phyloP scores from a whole-genome alignment of 345 rosid species.

The Laguncularia racemosa region DNA sequence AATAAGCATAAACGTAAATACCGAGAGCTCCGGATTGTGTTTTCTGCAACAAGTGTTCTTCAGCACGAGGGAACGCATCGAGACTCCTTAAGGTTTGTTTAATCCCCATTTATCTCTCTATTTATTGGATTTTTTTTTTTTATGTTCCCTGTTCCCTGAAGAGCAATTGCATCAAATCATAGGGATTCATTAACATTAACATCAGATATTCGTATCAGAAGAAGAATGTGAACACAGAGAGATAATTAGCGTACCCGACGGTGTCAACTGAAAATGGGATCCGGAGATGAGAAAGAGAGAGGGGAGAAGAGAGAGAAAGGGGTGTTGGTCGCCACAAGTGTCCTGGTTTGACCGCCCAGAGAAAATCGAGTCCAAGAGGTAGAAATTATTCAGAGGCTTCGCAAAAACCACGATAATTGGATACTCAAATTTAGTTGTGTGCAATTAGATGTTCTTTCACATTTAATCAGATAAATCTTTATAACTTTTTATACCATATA shows the following conservation, averaged over 20 bases:
- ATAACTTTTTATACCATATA: too few relatives aligned
- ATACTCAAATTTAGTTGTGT: too few relatives aligned
- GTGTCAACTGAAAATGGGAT: not conserved
- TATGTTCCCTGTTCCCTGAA: not conserved
- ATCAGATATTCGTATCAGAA: too few relatives aligned
- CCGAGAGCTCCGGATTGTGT: slow-evolving; percentile 96
- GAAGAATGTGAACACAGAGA: not conserved
- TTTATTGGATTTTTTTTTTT: too few relatives aligned
- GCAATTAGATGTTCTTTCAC: too few relatives aligned
- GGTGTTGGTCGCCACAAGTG: not conserved
- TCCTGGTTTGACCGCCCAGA: too few relatives aligned
- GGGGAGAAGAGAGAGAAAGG: not conserved
- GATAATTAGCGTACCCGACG: not conserved
- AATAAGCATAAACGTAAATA: slow-evolving; percentile 6
- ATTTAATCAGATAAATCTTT: too few relatives aligned
- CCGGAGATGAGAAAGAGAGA: not conserved
- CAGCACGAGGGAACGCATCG: slow-evolving; percentile 96
- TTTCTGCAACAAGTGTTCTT: slow-evolving; percentile 87
- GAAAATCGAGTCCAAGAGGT: too few relatives aligned
- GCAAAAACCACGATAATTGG: too few relatives aligned
- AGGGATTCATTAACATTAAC: too few relatives aligned
- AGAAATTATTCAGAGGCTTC: too few relatives aligned
- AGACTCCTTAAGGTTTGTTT: slow-evolving; percentile 77
- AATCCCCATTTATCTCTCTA: slow-evolving; percentile 45
- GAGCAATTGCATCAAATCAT: too few relatives aligned